A percentile compares a stretch with the other conserved stretches of the same genome.
phyloP scores from a whole-genome alignment of 2,329 filamentous ascomycete genomes.

The Colletotrichum godetiae region DNA sequence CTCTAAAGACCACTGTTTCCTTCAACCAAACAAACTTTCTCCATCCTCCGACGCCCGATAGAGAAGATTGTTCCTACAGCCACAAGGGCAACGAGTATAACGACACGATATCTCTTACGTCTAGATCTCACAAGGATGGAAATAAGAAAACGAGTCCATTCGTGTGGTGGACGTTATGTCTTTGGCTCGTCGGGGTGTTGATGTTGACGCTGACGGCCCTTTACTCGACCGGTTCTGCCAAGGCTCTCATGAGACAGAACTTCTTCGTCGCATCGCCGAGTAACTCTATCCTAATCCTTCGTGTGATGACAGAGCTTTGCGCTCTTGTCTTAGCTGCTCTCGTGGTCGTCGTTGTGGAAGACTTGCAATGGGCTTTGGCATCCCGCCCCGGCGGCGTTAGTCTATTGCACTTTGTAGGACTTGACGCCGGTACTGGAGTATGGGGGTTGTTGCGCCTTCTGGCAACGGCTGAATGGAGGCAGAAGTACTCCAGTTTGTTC shows the following conservation, averaged over 20 bases:
- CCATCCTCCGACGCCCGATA: constrained; percentile 20
- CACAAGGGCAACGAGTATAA: neutral
- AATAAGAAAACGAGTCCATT: neutral
- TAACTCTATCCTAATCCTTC: constrained; percentile 24
- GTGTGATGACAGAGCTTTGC: constrained; percentile 30
- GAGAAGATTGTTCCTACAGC: neutral
- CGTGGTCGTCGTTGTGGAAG: constrained; percentile 27
- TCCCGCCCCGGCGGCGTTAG: constrained; percentile 24
- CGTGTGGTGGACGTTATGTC: constrained; percentile 26
- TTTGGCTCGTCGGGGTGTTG: constrained; percentile 17
- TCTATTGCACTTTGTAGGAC: constrained; percentile 27
- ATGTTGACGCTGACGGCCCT: constrained; percentile 25
- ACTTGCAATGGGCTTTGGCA: constrained; percentile 31
- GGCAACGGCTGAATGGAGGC: constrained; percentile 27
- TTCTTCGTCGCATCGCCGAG: constrained; percentile 25
- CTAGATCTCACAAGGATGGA: neutral
- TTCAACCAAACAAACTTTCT: neutral
- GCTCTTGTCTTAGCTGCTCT: constrained; percentile 9
- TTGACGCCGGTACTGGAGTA: constrained; percentile 26
- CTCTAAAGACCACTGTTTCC: neutral
- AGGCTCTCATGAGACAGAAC: constrained; percentile 21
- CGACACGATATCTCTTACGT: constrained; percentile 15
- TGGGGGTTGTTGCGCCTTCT: constrained; percentile 27
- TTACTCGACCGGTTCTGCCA: constrained; percentile 32
- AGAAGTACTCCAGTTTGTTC: constrained; percentile 30